phyloP scores from a whole-genome alignment of 257 asterid genomes.

The Rauvolfia tetraphylla region DNA sequence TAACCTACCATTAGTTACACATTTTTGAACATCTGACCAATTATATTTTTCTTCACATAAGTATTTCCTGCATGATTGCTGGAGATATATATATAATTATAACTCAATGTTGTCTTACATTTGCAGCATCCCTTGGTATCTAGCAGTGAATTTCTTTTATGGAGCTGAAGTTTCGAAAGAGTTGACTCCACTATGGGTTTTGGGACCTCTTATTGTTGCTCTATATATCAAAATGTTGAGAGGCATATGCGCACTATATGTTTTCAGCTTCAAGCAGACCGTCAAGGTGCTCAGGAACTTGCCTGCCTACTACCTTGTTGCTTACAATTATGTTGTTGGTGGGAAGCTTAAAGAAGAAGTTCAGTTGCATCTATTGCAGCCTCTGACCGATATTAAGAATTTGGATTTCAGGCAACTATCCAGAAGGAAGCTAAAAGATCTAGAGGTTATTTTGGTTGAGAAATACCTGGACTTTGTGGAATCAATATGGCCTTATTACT shows the following conservation, averaged over 20 bases:
- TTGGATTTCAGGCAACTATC: conserved; percentile 41
- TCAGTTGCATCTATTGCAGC: conserved; percentile 35
- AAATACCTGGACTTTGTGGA: conserved; percentile 61
- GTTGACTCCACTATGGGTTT: conserved; percentile 71
- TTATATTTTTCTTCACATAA: background rate
- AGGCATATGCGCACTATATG: conserved; percentile 52
- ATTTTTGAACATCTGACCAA: background rate
- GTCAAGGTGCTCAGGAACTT: conserved; percentile 45
- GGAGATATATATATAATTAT: background rate
- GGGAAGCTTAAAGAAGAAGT: conserved; percentile 59
- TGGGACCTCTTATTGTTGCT: conserved; percentile 69
- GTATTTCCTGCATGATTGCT: background rate
- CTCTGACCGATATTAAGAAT: conserved; percentile 39
- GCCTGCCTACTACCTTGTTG: conserved; percentile 39
- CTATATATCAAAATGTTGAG: conserved; percentile 52
- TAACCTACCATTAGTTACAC: background rate
- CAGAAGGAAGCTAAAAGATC: conserved; percentile 39
- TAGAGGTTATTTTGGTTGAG: conserved; percentile 46
- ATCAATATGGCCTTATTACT: conserved; percentile 72
- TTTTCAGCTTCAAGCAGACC: conserved; percentile 57
- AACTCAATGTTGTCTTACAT: conserved; percentile 4
- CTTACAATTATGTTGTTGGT: conserved; percentile 25
- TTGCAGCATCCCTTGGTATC: conserved; percentile 69
- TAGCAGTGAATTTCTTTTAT: conserved; percentile 47
- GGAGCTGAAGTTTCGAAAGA: conserved; percentile 71